Evolutionary conservation across 805 yeast species (phyloP).

Genomic region (Maudiozyma serrabonitensis): DNA sequence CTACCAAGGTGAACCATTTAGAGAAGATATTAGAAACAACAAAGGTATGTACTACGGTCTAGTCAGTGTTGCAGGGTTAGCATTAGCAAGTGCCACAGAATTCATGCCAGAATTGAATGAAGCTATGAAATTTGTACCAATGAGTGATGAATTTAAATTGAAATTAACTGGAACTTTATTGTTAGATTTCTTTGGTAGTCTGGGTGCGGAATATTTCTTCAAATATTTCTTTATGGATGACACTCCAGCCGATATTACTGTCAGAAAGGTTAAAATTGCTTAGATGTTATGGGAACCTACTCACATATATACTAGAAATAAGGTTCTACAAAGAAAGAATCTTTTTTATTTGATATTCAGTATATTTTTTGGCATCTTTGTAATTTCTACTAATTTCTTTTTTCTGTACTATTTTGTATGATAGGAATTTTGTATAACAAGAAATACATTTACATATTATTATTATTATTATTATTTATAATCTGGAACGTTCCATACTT

Average conservation of each 20-base stretch:
- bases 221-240: constrained; percentile 83
- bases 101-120: constrained; percentile 90
- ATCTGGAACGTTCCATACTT: not conserved
- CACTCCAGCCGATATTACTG: constrained; percentile 85
- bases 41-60: constrained; percentile 96
- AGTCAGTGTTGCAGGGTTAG: constrained; percentile 80
- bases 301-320: too few relatives aligned
- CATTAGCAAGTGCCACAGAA: constrained; percentile 88
- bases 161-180: constrained; percentile 67
- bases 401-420: too few relatives aligned
- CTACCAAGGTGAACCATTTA: constrained; percentile 94
- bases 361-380: too few relatives aligned
- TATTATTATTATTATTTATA: not conserved
- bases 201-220: constrained; percentile 69
- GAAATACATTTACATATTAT: too few relatives aligned
- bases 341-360: too few relatives aligned
- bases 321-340: too few relatives aligned
- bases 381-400: too few relatives aligned
- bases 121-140: constrained; percentile 84
- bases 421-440: too few relatives aligned
- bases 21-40: constrained; percentile 81
- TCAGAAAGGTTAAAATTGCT: constrained; percentile 11
- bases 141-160: constrained; percentile 62
- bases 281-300: not conserved
- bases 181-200: constrained; percentile 67